Percentiles rank a stretch among this genome's conserved stretches.
phyloP scores from a whole-genome alignment of 305 asterid genomes.

The Fraxinus greggii region DNA sequence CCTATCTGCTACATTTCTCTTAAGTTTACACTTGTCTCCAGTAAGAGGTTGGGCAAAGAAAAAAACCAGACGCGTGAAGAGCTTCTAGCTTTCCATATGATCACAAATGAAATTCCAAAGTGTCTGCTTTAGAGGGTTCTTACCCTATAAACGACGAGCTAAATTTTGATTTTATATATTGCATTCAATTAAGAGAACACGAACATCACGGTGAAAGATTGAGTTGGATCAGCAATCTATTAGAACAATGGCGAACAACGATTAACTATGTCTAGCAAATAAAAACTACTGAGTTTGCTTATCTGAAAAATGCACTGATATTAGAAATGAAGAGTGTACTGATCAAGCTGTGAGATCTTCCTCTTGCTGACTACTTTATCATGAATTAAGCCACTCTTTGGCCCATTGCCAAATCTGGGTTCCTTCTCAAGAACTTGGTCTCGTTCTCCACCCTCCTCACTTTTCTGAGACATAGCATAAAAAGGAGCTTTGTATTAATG shows the following conservation, averaged over 20 bases:
- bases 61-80: neutral
- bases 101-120: neutral
- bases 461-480: slow-evolving; percentile 28
- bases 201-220: neutral
- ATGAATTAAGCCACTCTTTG: slow-evolving; percentile 4
- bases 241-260: neutral
- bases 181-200: neutral
- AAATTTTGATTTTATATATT: neutral
- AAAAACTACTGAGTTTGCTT: neutral
- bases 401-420: neutral
- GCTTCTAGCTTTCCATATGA: neutral
- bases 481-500: neutral
- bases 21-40: neutral
- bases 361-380: slow-evolving; percentile 26
- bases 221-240: neutral
- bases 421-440: slow-evolving; percentile 9
- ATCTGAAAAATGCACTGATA: neutral
- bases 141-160: neutral
- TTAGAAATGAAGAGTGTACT: slow-evolving; percentile 32
- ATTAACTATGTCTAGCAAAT: neutral
- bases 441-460: slow-evolving; percentile 11
- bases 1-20: neutral
- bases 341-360: slow-evolving; percentile 38
- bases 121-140: neutral
- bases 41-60: neutral